Evolutionary conservation across 2,329 filamentous ascomycete genomes (phyloP), one percentile per base, ranked within the genome.

Genomic region (Penicillium decumbens): DNA sequence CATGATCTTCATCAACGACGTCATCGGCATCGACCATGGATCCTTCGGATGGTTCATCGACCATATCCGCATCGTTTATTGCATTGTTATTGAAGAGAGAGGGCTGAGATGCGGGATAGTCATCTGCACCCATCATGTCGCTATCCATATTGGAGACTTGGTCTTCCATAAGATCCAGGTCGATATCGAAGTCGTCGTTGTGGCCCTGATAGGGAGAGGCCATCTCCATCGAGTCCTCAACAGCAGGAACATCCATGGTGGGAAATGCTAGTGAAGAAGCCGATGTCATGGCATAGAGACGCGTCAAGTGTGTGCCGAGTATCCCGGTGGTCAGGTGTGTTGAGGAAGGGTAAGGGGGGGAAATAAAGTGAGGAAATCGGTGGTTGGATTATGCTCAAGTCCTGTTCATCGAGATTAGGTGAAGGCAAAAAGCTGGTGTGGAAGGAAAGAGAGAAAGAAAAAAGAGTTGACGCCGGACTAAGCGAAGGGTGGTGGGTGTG

Each of bases 131-230:
- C 50, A 70, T 71, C 63, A 72, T 68, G 39, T 68, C 66, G 47
- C 72, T 70, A 56, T 85, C 82, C 57, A 81, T 76, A 42, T 81
- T 72, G 45, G 82, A 80, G 50, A 75, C 73, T 56, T 82, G 77
- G 57, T 82, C 78, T 51, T 84, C 65, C 60, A 72, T 69, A 51
- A 77, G 64, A 56, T 82, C 80, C 52, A 84, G 73, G 56, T 85
- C 81, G 52, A 85, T 81, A 72, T 60, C 78, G 72, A 61, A 84
- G 72, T 74, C 75, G 58, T 80, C 78, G 43, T 72, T 72, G 46
- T 70, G 66, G 3, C 66, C 67, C 27, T 70, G 62, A 37, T 70
- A 70, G 28, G 69, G 69, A 35, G 67, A 70, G 9, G 66, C 65
- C 69, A 73, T 68, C 52, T 73, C 71, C 69, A 73, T 73, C 41